Conservation (phyloP, 73 alveolate species). For the Diophrys sp. region DNA sequence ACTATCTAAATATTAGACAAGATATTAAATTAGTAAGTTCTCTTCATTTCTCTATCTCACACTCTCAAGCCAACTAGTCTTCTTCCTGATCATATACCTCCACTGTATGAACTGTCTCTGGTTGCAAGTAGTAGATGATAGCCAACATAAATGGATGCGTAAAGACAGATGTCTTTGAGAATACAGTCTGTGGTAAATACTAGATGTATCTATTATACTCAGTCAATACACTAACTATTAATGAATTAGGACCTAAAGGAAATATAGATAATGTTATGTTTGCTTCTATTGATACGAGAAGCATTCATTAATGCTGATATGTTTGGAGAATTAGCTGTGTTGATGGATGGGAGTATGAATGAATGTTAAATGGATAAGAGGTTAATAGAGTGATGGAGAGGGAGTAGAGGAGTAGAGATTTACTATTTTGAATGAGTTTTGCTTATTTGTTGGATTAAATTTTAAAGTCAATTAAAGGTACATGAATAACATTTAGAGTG, state of each 20-base stretch:
- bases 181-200: constrained; percentile 6
- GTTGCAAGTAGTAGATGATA: neutral
- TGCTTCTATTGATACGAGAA: constrained; percentile 25
- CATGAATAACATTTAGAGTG: too few relatives aligned
- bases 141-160: constrained; percentile 19
- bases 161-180: neutral
- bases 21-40: constrained; percentile 48
- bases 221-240: neutral
- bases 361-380: too few relatives aligned
- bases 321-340: constrained; percentile 59
- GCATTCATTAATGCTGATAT: constrained; percentile 51
- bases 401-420: too few relatives aligned
- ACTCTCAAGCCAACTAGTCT: constrained; percentile 37
- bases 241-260: constrained; percentile 6
- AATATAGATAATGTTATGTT: neutral
- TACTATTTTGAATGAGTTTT: too few relatives aligned
- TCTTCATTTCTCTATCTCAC: too few relatives aligned
- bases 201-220: neutral
- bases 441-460: too few relatives aligned
- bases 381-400: too few relatives aligned
- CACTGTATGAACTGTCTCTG: constrained; percentile 34
- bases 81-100: constrained; percentile 29
- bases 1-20: constrained; percentile 42
- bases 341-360: too few relatives aligned
- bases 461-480: too few relatives aligned